Evolutionary conservation across 2,329 filamentous ascomycete species (phyloP), one percentile per base, ranked within the genome.

Genomic region (Zymoseptoria passerinii): DNA sequence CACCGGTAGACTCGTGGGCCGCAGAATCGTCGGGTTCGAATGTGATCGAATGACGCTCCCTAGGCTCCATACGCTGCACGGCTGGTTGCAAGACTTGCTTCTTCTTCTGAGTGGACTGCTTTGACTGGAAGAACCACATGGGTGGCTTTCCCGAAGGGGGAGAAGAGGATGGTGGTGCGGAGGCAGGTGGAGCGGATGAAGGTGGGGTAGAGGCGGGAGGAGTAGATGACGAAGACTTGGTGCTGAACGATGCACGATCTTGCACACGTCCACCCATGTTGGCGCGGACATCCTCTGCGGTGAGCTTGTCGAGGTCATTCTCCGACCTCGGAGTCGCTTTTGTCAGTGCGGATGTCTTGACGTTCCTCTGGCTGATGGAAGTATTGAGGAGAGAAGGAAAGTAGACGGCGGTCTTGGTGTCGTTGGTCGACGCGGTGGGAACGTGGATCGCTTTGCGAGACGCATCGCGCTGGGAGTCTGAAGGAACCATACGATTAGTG

Each of bases 261-360:
- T 63, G 48, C 35, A 63, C 72, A 13, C 55, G 55, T 54, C 71
- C 70, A n/a, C 73, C 72, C 70, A 78, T 76, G 16, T 71, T 70
- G 28, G 76, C 74, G 27, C 76, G 72, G n/a, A 78, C 71, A 20
- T 74, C 69, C 10, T 68, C 70, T 4, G 75, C 73, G 52, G 70
- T 77, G 28, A 78, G 65, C 6, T 71, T 66, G 52, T 78, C 75
- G 18, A 77, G 64, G 55, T 77, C 74, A 49, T 75, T 62, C 35
- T 44, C 35, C 23, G 40, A 54, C 35, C 55, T 67, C 50, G 71
- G 61, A 1, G 73, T 72, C 9, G 73, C 61, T 6, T 69, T 70
- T 5, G 65, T 63, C 5, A 76, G 65, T 9, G 68, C 68, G 0
- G 70, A 61, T 4, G 66, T 50, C 53, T 59, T 61, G 13, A 60